Evolutionary conservation across 805 yeast species (phyloP), one percentile per base, ranked within the genome.

Genomic region (Saccharomycopsis vini): DNA sequence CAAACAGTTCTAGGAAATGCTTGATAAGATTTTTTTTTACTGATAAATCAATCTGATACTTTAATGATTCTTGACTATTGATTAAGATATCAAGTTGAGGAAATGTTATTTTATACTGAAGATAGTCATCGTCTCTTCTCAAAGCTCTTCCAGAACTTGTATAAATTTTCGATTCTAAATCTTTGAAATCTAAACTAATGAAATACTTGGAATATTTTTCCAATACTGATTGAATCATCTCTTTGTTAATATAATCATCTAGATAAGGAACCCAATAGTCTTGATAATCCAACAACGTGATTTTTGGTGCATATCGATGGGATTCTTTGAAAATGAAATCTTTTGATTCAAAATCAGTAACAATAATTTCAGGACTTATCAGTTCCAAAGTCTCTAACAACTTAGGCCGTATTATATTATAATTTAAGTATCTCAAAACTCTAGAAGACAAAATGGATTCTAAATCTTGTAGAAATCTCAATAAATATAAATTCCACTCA

Each of bases 381-480:
- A 26, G 29, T 9, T 30, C n/a, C 7, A 30, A 9, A 9, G 16
- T 30, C 6, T 30, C 33, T 9, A 39, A 30, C 13, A 21, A n/a
- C 16, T 21, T 20, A 4, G 39, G 44, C 19, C 10, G 20, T 19
- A 41, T 18, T 12, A 24, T 7, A 19, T 35, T 41, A 19, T 15
- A 33, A 5, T 16, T n/a, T 3, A 41, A 16, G 26, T 41, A 41
- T 13, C 34, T 41, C 4, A 5, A 21, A n/a, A 36, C 12, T n/a
- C 28, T 42, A 15, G 26, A 15, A 16, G 19, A 32, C 4, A 42
- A 13, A 29, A 42, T 28, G 3, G 19, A 18, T 12, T 33, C n/a
- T 52, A 61, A 55, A 38, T 58, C 58, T 43, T 53, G 49, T 7
- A 58, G 53, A 10, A 39, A 51, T 12, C 26, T 7, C 9, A 39